Base-by-base conservation (phyloP, 2,329 filamentous ascomycete genomes). In the Fusarium denticulatum region DNA sequence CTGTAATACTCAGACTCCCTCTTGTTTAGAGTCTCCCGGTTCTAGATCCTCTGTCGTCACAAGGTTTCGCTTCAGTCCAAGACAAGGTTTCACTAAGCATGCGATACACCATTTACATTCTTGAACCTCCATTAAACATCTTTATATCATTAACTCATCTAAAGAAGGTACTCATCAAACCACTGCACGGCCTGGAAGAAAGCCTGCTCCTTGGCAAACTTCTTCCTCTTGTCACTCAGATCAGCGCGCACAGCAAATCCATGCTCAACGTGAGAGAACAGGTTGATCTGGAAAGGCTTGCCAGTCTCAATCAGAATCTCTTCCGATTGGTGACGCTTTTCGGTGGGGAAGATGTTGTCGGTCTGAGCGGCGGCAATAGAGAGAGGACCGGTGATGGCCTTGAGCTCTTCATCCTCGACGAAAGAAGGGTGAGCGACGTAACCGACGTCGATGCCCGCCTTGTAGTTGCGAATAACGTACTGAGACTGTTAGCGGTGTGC, bases 141-240 rank as follows among this genome's bases (percentile, higher is more conserved):
- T 30, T 32, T 57, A n/a, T 30, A 24, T n/a, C 43, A 52, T 57
- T 49, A 50, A 37, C 15, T 57, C 34, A 24, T 69, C 37, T 57
- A 71, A 15, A 55, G 15, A 28, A 83, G 67, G 58, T 79, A 84
- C 22, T 91, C 85, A 61, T 92, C 88, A 78, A 96, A 95, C 92
- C 93, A 96, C 65, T 86, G 82, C 59, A 94, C 87, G 32, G 93
- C 93, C 86, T 96, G 93, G 73, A 88, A 83, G 80, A 95, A 95
- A 2, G 94, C 93, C 80, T 91, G 88, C 83, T 96, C 92, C 86
- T 95, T 95, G 37, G 91, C 92, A 79, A 90, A 95, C 81, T 87
- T 90, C 78, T 89, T 83, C 63, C 78, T 73, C 26, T 83, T 83
- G 64, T 86, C 83, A 6, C 82, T 83, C 34, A 87, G 63, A 76